phyloP scores from a whole-genome alignment of 306 rosid species.

The Neltuma alba region DNA sequence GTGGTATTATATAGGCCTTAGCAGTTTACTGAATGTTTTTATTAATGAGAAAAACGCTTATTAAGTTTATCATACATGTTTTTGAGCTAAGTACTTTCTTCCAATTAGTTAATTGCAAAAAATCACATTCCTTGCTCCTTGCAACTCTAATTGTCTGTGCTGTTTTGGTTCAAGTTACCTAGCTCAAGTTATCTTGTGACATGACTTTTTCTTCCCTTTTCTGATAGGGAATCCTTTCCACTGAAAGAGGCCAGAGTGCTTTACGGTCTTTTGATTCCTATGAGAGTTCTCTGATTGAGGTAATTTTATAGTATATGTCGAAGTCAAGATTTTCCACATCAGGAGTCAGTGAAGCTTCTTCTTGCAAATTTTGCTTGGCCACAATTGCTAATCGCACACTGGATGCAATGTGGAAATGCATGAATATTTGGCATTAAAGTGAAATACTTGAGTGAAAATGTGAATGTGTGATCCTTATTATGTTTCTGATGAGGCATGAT shows the following conservation, averaged over 20 bases:
- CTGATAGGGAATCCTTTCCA: constrained; percentile 78
- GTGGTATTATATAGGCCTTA: constrained; percentile 19
- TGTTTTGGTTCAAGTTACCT: constrained; percentile 6
- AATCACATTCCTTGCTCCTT: constrained; percentile 23
- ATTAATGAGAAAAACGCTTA: constrained; percentile 4
- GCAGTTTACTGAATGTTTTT: not conserved
- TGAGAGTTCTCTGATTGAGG: constrained; percentile 83
- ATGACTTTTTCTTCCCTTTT: not conserved
- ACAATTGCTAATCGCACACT: not conserved
- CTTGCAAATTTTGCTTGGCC: not conserved
- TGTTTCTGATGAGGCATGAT: not conserved
- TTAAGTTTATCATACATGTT: not conserved
- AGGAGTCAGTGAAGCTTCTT: constrained; percentile 4
- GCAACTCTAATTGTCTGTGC: constrained; percentile 21
- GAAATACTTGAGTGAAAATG: not conserved
- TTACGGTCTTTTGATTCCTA: constrained; percentile 68
- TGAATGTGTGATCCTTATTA: not conserved
- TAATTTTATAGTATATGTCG: constrained; percentile 29
- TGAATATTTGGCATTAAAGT: constrained; percentile 12
- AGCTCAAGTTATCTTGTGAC: not conserved
- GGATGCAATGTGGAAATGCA: constrained; percentile 11
- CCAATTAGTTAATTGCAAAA: constrained; percentile 12
- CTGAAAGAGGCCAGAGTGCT: constrained; percentile 77
- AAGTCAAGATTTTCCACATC: constrained; percentile 1
- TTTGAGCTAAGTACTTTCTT: not conserved